These are phyloP conservation scores for Arabis alpina DNA, from an alignment of 345 rosid genomes.

Conservation along the genomic window DNA sequence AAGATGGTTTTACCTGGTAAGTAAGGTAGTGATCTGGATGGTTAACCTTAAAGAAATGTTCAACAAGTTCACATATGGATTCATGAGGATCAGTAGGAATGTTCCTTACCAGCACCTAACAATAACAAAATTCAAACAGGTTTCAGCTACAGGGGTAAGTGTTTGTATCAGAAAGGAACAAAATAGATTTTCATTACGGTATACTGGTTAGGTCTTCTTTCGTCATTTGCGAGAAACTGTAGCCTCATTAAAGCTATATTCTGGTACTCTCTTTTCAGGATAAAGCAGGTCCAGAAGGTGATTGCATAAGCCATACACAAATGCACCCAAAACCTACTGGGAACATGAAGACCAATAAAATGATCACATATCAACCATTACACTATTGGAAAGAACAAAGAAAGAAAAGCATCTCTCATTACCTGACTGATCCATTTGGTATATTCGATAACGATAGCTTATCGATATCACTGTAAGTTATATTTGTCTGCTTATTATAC, in stretches of 20 bases:
- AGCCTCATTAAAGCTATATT: slow-evolving; percentile 78
- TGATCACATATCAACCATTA: not conserved
- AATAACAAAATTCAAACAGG: not conserved
- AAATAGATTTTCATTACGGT: slow-evolving; percentile 53
- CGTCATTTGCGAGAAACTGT: slow-evolving; percentile 91
- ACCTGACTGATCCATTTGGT: slow-evolving; percentile 79
- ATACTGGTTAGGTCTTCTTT: slow-evolving; percentile 79
- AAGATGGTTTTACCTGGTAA: slow-evolving; percentile 58
- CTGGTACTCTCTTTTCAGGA: slow-evolving; percentile 78
- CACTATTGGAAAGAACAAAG: not conserved
- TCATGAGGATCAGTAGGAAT: slow-evolving; percentile 93
- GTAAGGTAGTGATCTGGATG: slow-evolving; percentile 85
- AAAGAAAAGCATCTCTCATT: slow-evolving; percentile 13
- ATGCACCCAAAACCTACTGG: slow-evolving; percentile 89
- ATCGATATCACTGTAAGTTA: slow-evolving; percentile 70
- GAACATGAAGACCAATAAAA: slow-evolving; percentile 1
- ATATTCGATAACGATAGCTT: slow-evolving; percentile 87
- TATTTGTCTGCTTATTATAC: slow-evolving; percentile 36
- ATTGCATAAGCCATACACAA: slow-evolving; percentile 85
- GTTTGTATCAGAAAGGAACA: not conserved
- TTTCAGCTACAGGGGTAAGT: slow-evolving; percentile 2
- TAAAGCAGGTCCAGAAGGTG: slow-evolving; percentile 91
- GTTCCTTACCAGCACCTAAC: slow-evolving; percentile 82
- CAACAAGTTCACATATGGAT: slow-evolving; percentile 83
- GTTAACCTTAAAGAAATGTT: slow-evolving; percentile 90